Percentiles rank a stretch among this genome's conserved stretches.
Conservation (phyloP, 495 filamentous ascomycete species). For the Bombardia bombarda region DNA sequence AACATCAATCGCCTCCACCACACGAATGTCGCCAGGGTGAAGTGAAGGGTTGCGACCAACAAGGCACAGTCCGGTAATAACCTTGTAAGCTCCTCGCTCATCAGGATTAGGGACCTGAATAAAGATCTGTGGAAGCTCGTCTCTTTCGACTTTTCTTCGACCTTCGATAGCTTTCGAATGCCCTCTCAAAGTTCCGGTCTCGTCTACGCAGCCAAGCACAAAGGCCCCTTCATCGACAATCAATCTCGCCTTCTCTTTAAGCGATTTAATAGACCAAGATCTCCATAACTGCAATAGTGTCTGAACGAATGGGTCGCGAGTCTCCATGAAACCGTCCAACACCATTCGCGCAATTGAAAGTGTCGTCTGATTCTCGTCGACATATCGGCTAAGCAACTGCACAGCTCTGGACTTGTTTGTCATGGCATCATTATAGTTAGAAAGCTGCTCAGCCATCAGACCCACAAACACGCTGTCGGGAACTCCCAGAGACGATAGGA, state of each 20-base stretch:
- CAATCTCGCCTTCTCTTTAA: slow-evolving; percentile 92
- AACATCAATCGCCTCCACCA: slow-evolving; percentile 76
- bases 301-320: slow-evolving; percentile 69
- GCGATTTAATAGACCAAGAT: slow-evolving; percentile 70
- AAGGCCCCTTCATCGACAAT: slow-evolving; percentile 75
- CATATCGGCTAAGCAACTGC: slow-evolving; percentile 56
- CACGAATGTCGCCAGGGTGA: slow-evolving; percentile 86
- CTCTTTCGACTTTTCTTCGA: slow-evolving; percentile 26
- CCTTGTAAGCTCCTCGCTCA: slow-evolving; percentile 42
- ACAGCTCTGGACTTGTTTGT: slow-evolving; percentile 52
- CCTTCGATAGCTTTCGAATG: slow-evolving; percentile 29
- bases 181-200: slow-evolving; percentile 67
- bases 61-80: slow-evolving; percentile 73
- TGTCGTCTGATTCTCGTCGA: slow-evolving; percentile 84
- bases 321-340: slow-evolving; percentile 66
- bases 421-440: slow-evolving; percentile 60
- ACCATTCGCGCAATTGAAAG: slow-evolving; percentile 67
- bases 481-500: slow-evolving; percentile 73
- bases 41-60: slow-evolving; percentile 90
- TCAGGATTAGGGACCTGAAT: slow-evolving; percentile 59
- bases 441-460: slow-evolving; percentile 58
- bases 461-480: slow-evolving; percentile 54
- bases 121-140: slow-evolving; percentile 76
- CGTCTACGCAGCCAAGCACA: slow-evolving; percentile 83
- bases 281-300: slow-evolving; percentile 70